Evolutionary conservation across 2,329 filamentous ascomycete genomes (phyloP).

Genomic region (Penicillium sp.): DNA sequence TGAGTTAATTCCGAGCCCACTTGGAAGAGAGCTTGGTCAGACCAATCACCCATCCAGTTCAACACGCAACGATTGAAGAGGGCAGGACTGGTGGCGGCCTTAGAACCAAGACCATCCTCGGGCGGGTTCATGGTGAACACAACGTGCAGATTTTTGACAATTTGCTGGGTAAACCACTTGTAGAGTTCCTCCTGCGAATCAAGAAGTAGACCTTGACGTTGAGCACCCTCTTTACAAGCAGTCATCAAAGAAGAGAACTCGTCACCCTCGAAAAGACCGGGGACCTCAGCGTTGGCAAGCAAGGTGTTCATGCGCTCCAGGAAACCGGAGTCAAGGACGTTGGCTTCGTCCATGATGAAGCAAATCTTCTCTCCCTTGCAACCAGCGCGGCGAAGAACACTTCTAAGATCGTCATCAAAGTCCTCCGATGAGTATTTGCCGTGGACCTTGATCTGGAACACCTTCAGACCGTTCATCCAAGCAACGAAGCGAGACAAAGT

Average conservation of each 20-base stretch:
- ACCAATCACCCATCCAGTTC: slow-evolving; percentile 99
- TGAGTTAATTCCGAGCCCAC: slow-evolving; percentile 94
- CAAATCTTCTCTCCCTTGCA: slow-evolving; percentile 99
- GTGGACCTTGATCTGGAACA: slow-evolving; percentile 99
- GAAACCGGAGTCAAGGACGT: slow-evolving; percentile 98
- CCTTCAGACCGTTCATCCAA: slow-evolving; percentile 99
- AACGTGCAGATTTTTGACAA: slow-evolving; percentile 97
- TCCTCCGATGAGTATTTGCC: slow-evolving; percentile 98
- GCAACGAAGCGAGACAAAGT: slow-evolving; percentile 96
- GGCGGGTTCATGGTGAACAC: slow-evolving; percentile 99
- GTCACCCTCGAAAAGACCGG: slow-evolving; percentile 97
- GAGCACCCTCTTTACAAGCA: slow-evolving; percentile 95
- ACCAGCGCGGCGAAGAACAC: slow-evolving; percentile 87
- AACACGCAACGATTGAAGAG: slow-evolving; percentile 99
- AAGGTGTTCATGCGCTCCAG: slow-evolving; percentile 98
- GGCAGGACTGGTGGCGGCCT: slow-evolving; percentile 95
- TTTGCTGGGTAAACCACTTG: slow-evolving; percentile 99
- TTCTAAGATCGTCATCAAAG: slow-evolving; percentile 95
- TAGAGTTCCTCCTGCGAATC: slow-evolving; percentile 99
- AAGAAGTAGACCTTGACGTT: slow-evolving; percentile 89
- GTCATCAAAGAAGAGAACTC: slow-evolving; percentile 99
- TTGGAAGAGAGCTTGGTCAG: slow-evolving; percentile 97
- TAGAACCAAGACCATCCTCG: slow-evolving; percentile 89
- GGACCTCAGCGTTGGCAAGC: slow-evolving; percentile 98
- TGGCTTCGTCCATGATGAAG: slow-evolving; percentile 99